A percentile compares a stretch with the other conserved stretches of the same genome.
Conservation (phyloP, 2,329 filamentous ascomycete genomes). For the Fusarium denticulatum region DNA sequence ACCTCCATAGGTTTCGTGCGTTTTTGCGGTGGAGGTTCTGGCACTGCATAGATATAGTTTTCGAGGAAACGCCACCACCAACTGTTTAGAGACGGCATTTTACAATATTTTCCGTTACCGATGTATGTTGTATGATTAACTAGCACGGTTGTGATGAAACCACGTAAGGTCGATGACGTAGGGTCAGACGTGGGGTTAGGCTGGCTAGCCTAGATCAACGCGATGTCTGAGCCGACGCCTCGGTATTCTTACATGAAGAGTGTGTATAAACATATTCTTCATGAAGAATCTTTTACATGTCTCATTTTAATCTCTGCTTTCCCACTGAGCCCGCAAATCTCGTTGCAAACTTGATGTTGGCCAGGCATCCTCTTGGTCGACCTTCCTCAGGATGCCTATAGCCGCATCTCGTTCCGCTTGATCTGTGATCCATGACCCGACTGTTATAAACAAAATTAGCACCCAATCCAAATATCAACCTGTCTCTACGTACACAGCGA, state of each 20-base stretch:
- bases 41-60: slow-evolving; percentile 15
- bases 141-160: too few relatives aligned
- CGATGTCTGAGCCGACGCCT: background rate
- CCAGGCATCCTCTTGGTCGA: background rate
- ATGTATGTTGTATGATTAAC: too few relatives aligned
- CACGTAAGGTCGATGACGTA: background rate
- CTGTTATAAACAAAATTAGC: background rate
- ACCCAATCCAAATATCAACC: too few relatives aligned
- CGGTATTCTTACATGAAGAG: too few relatives aligned
- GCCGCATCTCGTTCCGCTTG: background rate
- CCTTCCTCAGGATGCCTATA: background rate
- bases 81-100: slow-evolving; percentile 10
- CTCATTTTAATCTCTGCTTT: background rate
- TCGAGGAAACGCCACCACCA: slow-evolving; percentile 21
- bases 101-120: background rate
- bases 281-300: too few relatives aligned
- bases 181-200: background rate
- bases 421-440: background rate
- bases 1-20: slow-evolving; percentile 50
- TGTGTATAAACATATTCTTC: background rate
- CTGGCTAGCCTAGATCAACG: background rate
- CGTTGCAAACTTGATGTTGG: background rate
- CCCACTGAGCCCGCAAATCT: background rate
- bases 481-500: background rate
- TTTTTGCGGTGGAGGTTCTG: slow-evolving; percentile 24